phyloP scores from a whole-genome alignment of 2,329 filamentous ascomycete species.

The Colletotrichum kahawae region DNA sequence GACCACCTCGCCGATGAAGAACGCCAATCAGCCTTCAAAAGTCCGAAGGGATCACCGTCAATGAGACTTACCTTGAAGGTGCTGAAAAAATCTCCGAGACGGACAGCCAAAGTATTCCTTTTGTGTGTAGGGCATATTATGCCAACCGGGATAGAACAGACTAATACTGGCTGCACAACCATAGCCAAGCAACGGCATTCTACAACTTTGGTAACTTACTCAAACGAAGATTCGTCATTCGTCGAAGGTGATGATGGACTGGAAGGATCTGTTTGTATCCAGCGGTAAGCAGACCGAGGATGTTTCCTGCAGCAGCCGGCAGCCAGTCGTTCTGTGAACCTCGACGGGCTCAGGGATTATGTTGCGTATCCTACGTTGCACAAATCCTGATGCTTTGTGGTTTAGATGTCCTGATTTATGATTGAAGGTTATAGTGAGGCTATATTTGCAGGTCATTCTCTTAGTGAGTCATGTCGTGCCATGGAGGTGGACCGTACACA shows the following conservation, averaged over 20 bases:
- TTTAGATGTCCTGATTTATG: not conserved
- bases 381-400: not conserved
- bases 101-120: accelerated
- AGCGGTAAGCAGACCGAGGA: not conserved
- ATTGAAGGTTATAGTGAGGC: accelerated
- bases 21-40: not conserved
- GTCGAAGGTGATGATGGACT: not conserved
- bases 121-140: accelerated
- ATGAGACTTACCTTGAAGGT: accelerated
- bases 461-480: not conserved
- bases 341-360: not conserved
- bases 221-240: not conserved
- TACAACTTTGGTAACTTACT: not conserved
- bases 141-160: accelerated
- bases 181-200: not conserved
- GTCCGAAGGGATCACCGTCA: not conserved
- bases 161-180: not conserved
- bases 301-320: not conserved
- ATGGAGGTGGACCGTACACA: not conserved
- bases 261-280: not conserved
- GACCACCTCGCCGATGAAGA: not conserved
- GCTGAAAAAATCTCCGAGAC: not conserved
- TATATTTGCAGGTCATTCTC: not conserved
- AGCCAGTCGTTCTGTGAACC: not conserved
- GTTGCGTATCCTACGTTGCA: no score